phyloP scores from a whole-genome alignment of 2,329 filamentous ascomycete species.

The Cercospora berteroae region DNA sequence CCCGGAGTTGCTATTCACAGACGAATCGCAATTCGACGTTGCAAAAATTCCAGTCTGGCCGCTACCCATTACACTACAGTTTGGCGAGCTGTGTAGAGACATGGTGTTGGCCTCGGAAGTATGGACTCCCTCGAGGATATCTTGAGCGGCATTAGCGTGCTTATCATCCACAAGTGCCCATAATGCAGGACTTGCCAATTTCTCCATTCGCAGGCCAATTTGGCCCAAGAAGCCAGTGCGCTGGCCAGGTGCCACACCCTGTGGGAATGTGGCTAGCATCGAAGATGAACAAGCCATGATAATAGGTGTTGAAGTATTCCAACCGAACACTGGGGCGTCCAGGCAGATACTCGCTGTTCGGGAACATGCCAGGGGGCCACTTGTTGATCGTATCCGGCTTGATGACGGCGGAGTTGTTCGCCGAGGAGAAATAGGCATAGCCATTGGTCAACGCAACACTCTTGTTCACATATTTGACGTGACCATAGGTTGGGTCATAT shows the following conservation, averaged over 20 bases:
- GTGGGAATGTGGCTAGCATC: slow-evolving; percentile 41
- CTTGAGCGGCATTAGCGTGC: slow-evolving; percentile 28
- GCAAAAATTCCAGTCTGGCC: slow-evolving; percentile 33
- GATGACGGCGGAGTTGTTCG: slow-evolving; percentile 31
- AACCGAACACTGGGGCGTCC: slow-evolving; percentile 39
- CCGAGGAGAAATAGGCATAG: slow-evolving; percentile 27
- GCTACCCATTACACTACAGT: slow-evolving; percentile 35
- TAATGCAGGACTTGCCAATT: slow-evolving; percentile 28
- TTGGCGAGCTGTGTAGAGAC: slow-evolving; percentile 35
- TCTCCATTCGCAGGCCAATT: slow-evolving; percentile 40
- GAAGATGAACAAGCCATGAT: slow-evolving; percentile 41
- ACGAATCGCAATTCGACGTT: slow-evolving; percentile 31
- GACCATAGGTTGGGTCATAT: slow-evolving; percentile 36
- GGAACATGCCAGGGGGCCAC: slow-evolving; percentile 41
- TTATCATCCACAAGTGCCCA: background rate
- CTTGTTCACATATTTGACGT: slow-evolving; percentile 45
- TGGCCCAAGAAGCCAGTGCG: slow-evolving; percentile 50
- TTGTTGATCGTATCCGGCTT: slow-evolving; percentile 41
- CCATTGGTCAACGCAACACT: slow-evolving; percentile 38
- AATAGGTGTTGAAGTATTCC: slow-evolving; percentile 40
- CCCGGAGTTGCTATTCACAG: slow-evolving; percentile 32
- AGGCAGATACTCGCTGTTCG: background rate
- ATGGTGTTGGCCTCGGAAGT: slow-evolving; percentile 31
- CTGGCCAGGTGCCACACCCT: slow-evolving; percentile 44
- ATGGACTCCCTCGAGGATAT: slow-evolving; percentile 41